Conservation (phyloP, 352 stramenopile species). For the Achlya hypogyna region DNA sequence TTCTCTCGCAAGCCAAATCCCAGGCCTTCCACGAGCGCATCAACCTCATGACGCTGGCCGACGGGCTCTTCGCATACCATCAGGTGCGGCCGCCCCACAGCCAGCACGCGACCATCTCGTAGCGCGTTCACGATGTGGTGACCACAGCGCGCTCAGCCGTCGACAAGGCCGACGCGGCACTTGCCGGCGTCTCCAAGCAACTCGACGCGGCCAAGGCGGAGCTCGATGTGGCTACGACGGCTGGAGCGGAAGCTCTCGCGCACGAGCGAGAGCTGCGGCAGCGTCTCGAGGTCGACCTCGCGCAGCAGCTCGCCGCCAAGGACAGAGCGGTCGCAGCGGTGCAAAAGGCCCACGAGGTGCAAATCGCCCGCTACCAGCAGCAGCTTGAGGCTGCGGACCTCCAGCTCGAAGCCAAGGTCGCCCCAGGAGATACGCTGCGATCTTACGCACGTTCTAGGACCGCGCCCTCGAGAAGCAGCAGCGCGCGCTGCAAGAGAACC, state of each 20-base stretch:
- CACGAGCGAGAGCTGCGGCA: background rate
- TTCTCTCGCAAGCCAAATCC: conserved; percentile 37
- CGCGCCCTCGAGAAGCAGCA: conserved; percentile 52
- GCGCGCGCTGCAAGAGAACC: conserved; percentile 54
- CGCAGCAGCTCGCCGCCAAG: conserved; percentile 29
- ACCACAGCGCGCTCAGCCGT: background rate
- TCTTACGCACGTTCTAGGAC: background rate
- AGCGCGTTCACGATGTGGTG: conserved; percentile 10
- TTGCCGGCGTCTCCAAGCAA: conserved; percentile 1
- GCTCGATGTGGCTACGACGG: background rate
- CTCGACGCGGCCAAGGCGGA: background rate
- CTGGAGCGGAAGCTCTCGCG: background rate
- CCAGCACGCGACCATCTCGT: background rate
- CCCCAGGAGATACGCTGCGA: conserved; percentile 46
- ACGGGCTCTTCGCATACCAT: conserved; percentile 40
- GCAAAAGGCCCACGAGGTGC: conserved; percentile 5
- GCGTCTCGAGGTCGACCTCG: background rate
- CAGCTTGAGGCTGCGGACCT: conserved; percentile 44
- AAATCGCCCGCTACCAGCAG: conserved; percentile 39
- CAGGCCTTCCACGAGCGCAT: conserved; percentile 42
- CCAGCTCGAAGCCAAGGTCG: conserved; percentile 57
- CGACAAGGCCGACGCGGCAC: background rate
- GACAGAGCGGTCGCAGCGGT: background rate
- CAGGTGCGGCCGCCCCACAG: background rate
- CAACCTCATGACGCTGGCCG: conserved; percentile 35